Evolutionary conservation across 164 flowering plant species (phyloP).

Genomic region (Warburgia ugandensis): DNA sequence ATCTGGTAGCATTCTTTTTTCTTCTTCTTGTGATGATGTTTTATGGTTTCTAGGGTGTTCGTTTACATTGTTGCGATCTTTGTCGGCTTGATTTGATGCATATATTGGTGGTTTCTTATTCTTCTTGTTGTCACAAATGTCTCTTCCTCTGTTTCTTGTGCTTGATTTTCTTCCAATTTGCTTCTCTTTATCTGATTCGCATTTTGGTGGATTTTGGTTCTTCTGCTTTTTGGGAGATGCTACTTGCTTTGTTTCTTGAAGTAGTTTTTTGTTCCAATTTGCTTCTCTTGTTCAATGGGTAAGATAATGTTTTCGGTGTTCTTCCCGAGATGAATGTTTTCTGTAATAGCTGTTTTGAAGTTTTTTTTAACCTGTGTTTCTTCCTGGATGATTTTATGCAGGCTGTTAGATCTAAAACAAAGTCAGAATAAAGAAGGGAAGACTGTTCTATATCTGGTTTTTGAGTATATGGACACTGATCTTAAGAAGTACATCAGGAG

Average conservation of each 20-base stretch:
- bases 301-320: background rate
- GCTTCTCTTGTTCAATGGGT: background rate
- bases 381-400: slow-evolving; percentile 11
- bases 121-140: background rate
- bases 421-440: slow-evolving; percentile 88
- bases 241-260: too few relatives aligned
- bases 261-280: background rate
- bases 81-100: background rate
- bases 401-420: slow-evolving; percentile 88
- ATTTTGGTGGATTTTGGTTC: too few relatives aligned
- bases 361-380: background rate
- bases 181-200: background rate
- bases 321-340: background rate
- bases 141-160: background rate
- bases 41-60: background rate
- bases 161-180: background rate
- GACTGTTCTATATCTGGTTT: slow-evolving; percentile 83
- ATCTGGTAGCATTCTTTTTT: too few relatives aligned
- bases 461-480: slow-evolving; percentile 95
- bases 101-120: background rate
- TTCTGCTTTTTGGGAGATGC: too few relatives aligned
- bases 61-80: background rate
- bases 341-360: background rate
- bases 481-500: slow-evolving; percentile 74
- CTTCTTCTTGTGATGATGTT: background rate